Base-by-base conservation (phyloP, 805 yeast genomes). In the Hermanozyma aechmeae region DNA sequence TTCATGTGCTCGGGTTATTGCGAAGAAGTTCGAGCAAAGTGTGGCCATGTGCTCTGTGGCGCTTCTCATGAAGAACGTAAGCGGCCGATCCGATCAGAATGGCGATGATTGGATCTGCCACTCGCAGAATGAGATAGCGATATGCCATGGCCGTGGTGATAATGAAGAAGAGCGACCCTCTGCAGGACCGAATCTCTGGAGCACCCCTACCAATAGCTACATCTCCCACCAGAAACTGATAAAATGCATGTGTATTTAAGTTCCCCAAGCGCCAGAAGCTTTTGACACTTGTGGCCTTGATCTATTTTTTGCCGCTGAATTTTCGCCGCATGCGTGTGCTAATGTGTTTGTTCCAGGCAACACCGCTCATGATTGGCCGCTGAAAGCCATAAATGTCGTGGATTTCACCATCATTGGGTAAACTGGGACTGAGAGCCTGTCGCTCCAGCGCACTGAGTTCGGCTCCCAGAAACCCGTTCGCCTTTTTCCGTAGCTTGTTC, bases 101-200 rank as follows among this genome's bases (percentile, higher is more conserved):
- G 3, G 80, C 87, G 37, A 78, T 68, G 3, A 77, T 16, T 4
- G 89, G 85, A 47, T 81, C 93, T 7, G 68, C 48, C 37, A 61
- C 56, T 43, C 79, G 67, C 11, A 71, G 64, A 10, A 73, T 56
- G 30, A 73, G 53, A 46, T 67, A 68, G 22, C 69, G 72, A 42
- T 59, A 55, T 37, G 58, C 58, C 57, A 58, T 55, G n/a, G n/a
- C n/a, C n/a, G n/a, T n/a, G n/a, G n/a, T n/a, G n/a, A n/a, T n/a
- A n/a, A n/a, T n/a, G n/a, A n/a, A n/a, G n/a, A n/a, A n/a, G n/a
- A n/a, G n/a, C n/a, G n/a, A n/a, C n/a, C n/a, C n/a, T n/a, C n/a
- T n/a, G n/a, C n/a, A n/a, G n/a, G n/a, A n/a, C n/a, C n/a, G n/a
- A n/a, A n/a, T n/a, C n/a, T n/a, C n/a, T n/a, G n/a, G n/a, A n/a